phyloP scores from a whole-genome alignment of 768 basidiomycete species.

The Tylopilus cervinicoccineus region DNA sequence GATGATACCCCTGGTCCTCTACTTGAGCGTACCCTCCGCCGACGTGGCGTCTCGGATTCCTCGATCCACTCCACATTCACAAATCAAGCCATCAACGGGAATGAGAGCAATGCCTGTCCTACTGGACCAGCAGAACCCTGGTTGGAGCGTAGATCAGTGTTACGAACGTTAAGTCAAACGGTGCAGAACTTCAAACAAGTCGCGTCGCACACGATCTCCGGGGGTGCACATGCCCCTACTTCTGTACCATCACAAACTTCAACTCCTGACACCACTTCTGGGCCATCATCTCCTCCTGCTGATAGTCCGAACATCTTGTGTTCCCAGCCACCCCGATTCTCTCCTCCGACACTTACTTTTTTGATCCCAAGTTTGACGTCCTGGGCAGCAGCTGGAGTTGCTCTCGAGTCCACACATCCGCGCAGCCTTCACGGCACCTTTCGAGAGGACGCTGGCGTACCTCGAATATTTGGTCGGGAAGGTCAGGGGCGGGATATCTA shows the following conservation, averaged over 20 bases:
- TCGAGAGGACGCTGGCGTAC: slow-evolving; percentile 20
- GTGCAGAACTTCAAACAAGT: slow-evolving; percentile 46
- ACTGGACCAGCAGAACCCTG: slow-evolving; percentile 22
- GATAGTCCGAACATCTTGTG: slow-evolving; percentile 9
- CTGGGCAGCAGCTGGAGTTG: slow-evolving; percentile 30
- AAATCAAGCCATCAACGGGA: slow-evolving; percentile 42
- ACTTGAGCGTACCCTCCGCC: slow-evolving; percentile 61
- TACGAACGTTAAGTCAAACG: slow-evolving; percentile 51
- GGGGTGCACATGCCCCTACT: slow-evolving; percentile 9
- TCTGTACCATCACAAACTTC: slow-evolving; percentile 7
- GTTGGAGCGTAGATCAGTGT: slow-evolving; percentile 45
- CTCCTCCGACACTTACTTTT: slow-evolving; percentile 20
- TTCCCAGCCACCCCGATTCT: slow-evolving; percentile 20
- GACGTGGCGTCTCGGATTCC: slow-evolving; percentile 86
- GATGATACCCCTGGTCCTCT: slow-evolving; percentile 48
- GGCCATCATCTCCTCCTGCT: not conserved
- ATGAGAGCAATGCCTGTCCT: not conserved
- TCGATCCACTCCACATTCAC: slow-evolving; percentile 87
- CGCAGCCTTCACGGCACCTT: slow-evolving; percentile 5
- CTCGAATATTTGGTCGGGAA: slow-evolving; percentile 27
- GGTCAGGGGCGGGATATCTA: slow-evolving; percentile 24
- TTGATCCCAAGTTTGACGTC: slow-evolving; percentile 34
- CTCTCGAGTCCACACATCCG: slow-evolving; percentile 16
- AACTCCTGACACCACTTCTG: slow-evolving; percentile 5
- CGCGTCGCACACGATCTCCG: slow-evolving; percentile 29